Evolutionary conservation across 768 basidiomycete species (phyloP).

Genomic region (Boletellus emodensis): DNA sequence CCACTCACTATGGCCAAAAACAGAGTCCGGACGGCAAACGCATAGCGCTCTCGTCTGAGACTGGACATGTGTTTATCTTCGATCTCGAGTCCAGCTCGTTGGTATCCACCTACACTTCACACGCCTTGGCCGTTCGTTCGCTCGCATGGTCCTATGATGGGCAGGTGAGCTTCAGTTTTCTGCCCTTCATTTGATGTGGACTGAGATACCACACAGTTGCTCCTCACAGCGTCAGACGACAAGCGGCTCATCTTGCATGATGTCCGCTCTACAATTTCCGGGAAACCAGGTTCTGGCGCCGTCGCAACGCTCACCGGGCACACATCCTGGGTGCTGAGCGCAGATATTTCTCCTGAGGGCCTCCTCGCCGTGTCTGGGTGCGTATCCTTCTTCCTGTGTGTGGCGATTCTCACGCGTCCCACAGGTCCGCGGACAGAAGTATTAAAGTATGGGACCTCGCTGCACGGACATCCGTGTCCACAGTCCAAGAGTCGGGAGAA

Average conservation of each 20-base stretch:
- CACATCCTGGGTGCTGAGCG: conserved; percentile 85
- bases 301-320: conserved; percentile 87
- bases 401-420: not conserved
- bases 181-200: not conserved
- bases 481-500: conserved; percentile 72
- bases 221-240: conserved; percentile 90
- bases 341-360: conserved; percentile 79
- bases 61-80: conserved; percentile 85
- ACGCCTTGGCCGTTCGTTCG: conserved; percentile 86
- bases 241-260: conserved; percentile 89
- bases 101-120: conserved; percentile 71
- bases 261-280: conserved; percentile 63
- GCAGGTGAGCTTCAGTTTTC: conserved; percentile 50
- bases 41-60: conserved; percentile 78
- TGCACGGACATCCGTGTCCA: conserved; percentile 70
- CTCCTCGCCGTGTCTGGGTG: conserved; percentile 80
- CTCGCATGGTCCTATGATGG: conserved; percentile 89
- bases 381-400: conserved; percentile 16
- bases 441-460: conserved; percentile 86
- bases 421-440: conserved; percentile 78
- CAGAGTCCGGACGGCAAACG: conserved; percentile 88
- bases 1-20: conserved; percentile 2
- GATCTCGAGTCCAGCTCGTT: conserved; percentile 70
- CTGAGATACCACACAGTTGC: conserved; percentile 47
- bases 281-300: conserved; percentile 62